A percentile compares a stretch with the other conserved stretches of the same genome.
Evolutionary conservation across 2,329 filamentous ascomycete species (phyloP).

Genomic region (Beauveria rudraprayagi): DNA sequence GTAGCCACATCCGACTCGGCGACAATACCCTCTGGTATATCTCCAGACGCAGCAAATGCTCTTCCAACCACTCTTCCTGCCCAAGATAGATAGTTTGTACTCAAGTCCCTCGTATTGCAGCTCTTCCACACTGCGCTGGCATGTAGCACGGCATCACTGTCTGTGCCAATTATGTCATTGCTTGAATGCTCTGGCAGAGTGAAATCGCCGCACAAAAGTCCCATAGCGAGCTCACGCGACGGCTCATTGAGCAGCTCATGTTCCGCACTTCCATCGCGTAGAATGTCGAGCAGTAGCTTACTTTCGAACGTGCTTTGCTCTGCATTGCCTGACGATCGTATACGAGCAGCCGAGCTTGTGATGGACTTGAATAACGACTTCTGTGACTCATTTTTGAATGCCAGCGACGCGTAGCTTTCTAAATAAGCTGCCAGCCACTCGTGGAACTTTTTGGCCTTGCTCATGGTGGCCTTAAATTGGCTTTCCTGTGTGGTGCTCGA

Average conservation of each 20-base stretch:
- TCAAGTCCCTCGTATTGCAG: constrained; percentile 55
- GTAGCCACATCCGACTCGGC: constrained; percentile 49
- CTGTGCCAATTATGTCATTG: constrained; percentile 61
- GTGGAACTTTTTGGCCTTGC: constrained; percentile 68
- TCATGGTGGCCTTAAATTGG: constrained; percentile 70
- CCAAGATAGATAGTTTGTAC: constrained; percentile 71
- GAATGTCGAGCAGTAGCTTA: constrained; percentile 66
- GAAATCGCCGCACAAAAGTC: constrained; percentile 69
- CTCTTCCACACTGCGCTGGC: constrained; percentile 69
- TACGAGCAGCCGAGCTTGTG: constrained; percentile 57
- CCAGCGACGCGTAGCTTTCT: constrained; percentile 48
- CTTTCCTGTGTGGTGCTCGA: constrained; percentile 78
- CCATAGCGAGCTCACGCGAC: constrained; percentile 62
- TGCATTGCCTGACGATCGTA: constrained; percentile 62
- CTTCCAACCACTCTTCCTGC: constrained; percentile 76
- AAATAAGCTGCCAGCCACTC: constrained; percentile 70
- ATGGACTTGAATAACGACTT: constrained; percentile 57
- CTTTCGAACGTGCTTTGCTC: constrained; percentile 67
- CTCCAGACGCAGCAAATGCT: constrained; percentile 70
- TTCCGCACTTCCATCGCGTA: constrained; percentile 60
- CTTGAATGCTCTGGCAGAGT: constrained; percentile 34
- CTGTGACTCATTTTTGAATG: constrained; percentile 40
- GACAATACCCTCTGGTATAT: constrained; percentile 52
- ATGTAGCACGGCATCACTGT: constrained; percentile 54
- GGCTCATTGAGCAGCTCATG: constrained; percentile 60